Evolutionary conservation across 2,329 filamentous ascomycete genomes (phyloP).

Genomic region (Cephalotrichum gorgonifer): DNA sequence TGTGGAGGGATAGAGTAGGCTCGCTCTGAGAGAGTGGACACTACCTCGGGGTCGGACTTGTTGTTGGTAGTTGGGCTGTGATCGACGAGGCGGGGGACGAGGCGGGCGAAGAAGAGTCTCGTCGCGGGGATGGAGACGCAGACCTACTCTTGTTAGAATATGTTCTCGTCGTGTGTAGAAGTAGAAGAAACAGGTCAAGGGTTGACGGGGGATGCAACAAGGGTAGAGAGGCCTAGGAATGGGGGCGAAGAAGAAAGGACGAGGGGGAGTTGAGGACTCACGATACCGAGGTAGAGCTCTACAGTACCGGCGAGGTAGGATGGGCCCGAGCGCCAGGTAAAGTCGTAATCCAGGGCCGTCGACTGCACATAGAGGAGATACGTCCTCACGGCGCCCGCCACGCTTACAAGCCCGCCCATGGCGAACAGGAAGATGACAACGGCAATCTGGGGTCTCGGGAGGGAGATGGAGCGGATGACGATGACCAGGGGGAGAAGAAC

Average conservation of each 20-base stretch:
- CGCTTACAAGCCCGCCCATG: conserved; percentile 35
- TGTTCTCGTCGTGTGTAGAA: not conserved
- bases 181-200: no score
- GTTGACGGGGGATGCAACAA: no score
- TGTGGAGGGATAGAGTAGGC: no score
- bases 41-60: not conserved
- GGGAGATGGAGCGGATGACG: conserved; percentile 29
- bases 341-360: conserved; percentile 17
- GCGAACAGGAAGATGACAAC: conserved; percentile 37
- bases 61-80: not conserved
- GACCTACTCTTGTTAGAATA: conserved; percentile 12
- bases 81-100: conserved; percentile 19
- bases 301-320: conserved; percentile 23
- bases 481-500: conserved; percentile 39
- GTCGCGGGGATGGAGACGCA: conserved; percentile 33
- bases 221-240: not conserved
- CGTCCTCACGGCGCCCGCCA: conserved; percentile 24
- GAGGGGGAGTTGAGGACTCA: not conserved
- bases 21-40: not conserved
- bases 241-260: not conserved
- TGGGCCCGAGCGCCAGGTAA: conserved; percentile 23
- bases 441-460: conserved; percentile 34
- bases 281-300: conserved; percentile 31
- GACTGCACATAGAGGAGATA: conserved; percentile 22
- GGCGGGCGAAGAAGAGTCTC: conserved; percentile 30